Evolutionary conservation across 2,329 filamentous ascomycete species (phyloP).

Genomic region (Dryadomyces quercivorus): DNA sequence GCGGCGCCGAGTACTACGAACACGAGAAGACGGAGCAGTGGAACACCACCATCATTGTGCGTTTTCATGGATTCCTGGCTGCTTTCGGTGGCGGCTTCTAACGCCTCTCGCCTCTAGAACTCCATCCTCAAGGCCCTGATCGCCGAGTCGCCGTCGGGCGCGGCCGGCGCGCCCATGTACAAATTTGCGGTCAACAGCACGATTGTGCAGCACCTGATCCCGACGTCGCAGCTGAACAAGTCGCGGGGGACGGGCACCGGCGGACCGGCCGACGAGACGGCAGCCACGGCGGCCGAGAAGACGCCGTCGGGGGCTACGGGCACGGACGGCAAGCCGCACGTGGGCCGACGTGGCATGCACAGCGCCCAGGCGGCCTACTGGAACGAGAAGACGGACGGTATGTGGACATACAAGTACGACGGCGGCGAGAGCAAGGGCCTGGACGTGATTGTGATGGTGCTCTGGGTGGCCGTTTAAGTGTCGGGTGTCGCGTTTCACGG

Average conservation of each 20-base stretch:
- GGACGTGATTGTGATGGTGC: slow-evolving; percentile 59
- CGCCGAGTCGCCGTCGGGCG: slow-evolving; percentile 53
- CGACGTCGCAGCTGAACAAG: slow-evolving; percentile 53
- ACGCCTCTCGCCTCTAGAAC: slow-evolving; percentile 39
- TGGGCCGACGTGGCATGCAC: slow-evolving; percentile 83
- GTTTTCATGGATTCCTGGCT: too few species aligned
- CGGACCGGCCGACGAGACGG: slow-evolving; percentile 34
- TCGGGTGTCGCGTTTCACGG: too few species aligned
- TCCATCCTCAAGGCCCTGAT: slow-evolving; percentile 67
- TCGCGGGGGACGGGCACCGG: slow-evolving; percentile 37
- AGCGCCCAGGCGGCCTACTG: slow-evolving; percentile 75
- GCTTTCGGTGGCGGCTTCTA: too few species aligned
- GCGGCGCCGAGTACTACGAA: slow-evolving; percentile 67
- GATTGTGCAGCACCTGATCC: slow-evolving; percentile 85
- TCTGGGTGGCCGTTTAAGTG: slow-evolving; percentile 54
- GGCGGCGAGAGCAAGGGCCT: slow-evolving; percentile 53
- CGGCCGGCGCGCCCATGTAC: slow-evolving; percentile 44
- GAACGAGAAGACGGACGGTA: slow-evolving; percentile 83
- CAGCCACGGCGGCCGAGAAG: slow-evolving; percentile 33
- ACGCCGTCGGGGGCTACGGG: slow-evolving; percentile 34
- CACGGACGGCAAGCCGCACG: slow-evolving; percentile 56
- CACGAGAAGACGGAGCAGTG: slow-evolving; percentile 74
- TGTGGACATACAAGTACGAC: slow-evolving; percentile 83
- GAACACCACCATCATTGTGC: slow-evolving; percentile 89
- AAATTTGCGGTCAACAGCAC: slow-evolving; percentile 98